Percentiles rank a stretch among this genome's conserved stretches.
These are phyloP conservation scores for Psilocybe tampanensis DNA, from an alignment of 768 basidiomycete species.

Conservation along the genomic window DNA sequence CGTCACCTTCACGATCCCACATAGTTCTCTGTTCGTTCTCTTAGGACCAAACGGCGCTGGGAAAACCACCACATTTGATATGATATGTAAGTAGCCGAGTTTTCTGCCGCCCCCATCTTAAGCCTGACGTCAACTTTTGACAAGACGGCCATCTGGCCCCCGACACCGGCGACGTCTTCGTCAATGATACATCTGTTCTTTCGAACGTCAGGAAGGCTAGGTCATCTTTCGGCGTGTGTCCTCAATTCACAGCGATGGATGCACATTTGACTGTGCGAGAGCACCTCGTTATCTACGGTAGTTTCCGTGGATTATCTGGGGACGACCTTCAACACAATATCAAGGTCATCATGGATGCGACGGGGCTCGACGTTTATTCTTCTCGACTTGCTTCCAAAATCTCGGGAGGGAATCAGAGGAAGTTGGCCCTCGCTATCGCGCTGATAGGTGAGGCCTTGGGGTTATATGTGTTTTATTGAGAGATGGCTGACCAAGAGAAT, in stretches of 20 bases:
- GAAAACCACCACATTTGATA: constrained; percentile 80
- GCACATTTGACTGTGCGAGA: constrained; percentile 76
- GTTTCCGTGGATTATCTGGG: constrained; percentile 68
- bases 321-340: constrained; percentile 54
- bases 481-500: neutral
- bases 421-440: constrained; percentile 75
- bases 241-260: constrained; percentile 85
- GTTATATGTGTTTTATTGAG: neutral
- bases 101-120: neutral
- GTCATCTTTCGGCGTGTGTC: constrained; percentile 76
- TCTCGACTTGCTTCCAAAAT: constrained; percentile 73
- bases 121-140: neutral
- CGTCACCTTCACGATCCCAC: constrained; percentile 67
- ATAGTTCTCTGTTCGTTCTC: constrained; percentile 66
- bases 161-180: constrained; percentile 66
- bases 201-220: constrained; percentile 62
- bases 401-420: constrained; percentile 80
- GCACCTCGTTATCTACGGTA: constrained; percentile 71
- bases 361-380: constrained; percentile 59
- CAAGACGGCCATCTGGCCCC: constrained; percentile 71
- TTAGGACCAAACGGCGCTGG: constrained; percentile 85
- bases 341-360: constrained; percentile 56
- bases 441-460: constrained; percentile 47
- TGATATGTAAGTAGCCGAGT: constrained; percentile 53
- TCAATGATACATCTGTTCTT: constrained; percentile 66